A percentile compares a stretch with the other conserved stretches of the same genome.
These are phyloP conservation scores for grape (Vitis vinifera) DNA, from an alignment of 164 flowering plant species.

Conservation along the genomic window DNA sequence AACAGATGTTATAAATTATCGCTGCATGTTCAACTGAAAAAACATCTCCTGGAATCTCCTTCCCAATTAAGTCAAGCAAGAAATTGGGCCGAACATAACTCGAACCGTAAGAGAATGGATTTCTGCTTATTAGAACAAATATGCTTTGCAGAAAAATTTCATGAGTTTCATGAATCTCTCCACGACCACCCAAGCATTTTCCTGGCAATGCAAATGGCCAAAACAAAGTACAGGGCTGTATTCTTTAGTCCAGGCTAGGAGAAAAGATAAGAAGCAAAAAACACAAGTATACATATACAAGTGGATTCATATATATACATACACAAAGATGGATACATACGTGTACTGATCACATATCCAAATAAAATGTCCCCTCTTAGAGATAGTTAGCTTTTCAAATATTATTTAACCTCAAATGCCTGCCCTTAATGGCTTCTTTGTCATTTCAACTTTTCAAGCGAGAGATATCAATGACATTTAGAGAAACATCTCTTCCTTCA, in stretches of 20 bases:
- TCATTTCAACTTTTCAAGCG: too few relatives aligned
- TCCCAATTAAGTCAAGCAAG: slow-evolving; percentile 50
- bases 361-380: too few relatives aligned
- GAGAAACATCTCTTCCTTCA: too few relatives aligned
- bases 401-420: too few relatives aligned
- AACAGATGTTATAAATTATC: slow-evolving; percentile 58
- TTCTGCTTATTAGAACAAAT: slow-evolving; percentile 39
- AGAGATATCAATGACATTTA: too few relatives aligned
- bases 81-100: slow-evolving; percentile 16
- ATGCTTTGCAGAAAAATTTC: slow-evolving; percentile 49
- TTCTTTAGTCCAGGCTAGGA: not conserved
- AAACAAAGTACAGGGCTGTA: not conserved
- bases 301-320: too few relatives aligned
- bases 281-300: too few relatives aligned
- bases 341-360: too few relatives aligned
- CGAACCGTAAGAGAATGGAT: slow-evolving; percentile 20
- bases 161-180: slow-evolving; percentile 55
- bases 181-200: slow-evolving; percentile 42
- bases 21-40: slow-evolving; percentile 72
- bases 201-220: slow-evolving; percentile 34
- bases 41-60: slow-evolving; percentile 44
- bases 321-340: too few relatives aligned
- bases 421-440: too few relatives aligned
- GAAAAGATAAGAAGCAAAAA: not conserved
- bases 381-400: too few relatives aligned